These are phyloP conservation scores for Spergularia azorica DNA, from an alignment of 179 eudicot genomes.

Conservation along the genomic window DNA sequence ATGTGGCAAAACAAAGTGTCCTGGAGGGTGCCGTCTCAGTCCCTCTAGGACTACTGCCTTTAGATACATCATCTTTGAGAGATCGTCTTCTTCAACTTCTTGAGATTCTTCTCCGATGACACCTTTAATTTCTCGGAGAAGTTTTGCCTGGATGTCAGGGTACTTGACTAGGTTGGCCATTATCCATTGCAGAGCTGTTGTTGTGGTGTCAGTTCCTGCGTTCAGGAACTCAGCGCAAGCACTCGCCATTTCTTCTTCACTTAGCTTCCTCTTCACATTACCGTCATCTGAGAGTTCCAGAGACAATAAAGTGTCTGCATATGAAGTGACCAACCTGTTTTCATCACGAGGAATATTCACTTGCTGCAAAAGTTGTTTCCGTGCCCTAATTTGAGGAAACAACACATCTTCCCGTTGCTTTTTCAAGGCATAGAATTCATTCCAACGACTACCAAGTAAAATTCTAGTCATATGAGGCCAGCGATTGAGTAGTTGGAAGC, in stretches of 20 bases:
- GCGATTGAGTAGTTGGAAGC: neutral
- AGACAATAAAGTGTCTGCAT: slow-evolving; percentile 10
- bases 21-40: slow-evolving; percentile 26
- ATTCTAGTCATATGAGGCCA: neutral
- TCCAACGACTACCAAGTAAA: slow-evolving; percentile 18
- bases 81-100: slow-evolving; percentile 5
- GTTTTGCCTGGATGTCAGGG: slow-evolving; percentile 10
- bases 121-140: neutral
- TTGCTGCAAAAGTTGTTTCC: neutral
- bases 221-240: slow-evolving; percentile 23
- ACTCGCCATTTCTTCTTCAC: slow-evolving; percentile 10
- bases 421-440: slow-evolving; percentile 9
- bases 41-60: slow-evolving; percentile 26
- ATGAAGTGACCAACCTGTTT: slow-evolving; percentile 1
- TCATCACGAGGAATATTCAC: neutral
- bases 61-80: slow-evolving; percentile 23
- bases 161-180: slow-evolving; percentile 22
- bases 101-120: neutral
- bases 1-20: slow-evolving; percentile 23
- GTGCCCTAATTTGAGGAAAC: slow-evolving; percentile 16
- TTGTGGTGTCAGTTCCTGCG: slow-evolving; percentile 25
- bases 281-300: neutral
- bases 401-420: neutral
- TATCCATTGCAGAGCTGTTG: slow-evolving; percentile 25
- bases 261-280: slow-evolving; percentile 7